These are phyloP conservation scores for Crassisporium funariophilum DNA, from an alignment of 768 basidiomycete genomes.

Conservation along the genomic window DNA sequence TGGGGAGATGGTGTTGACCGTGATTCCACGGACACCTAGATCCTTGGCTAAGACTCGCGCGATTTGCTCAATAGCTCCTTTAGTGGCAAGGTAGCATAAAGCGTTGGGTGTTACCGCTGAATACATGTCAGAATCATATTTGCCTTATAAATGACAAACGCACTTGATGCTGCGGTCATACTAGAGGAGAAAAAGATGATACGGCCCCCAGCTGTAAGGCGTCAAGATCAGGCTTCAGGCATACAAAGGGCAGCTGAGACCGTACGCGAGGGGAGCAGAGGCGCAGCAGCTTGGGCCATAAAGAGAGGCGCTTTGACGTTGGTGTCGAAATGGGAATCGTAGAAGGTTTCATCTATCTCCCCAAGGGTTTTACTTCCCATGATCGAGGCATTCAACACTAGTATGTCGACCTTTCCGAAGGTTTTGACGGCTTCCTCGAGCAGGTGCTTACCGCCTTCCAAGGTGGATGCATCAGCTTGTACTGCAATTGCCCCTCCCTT, in stretches of 20 bases:
- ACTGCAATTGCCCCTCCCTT: conserved; percentile 51
- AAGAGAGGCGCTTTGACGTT: conserved; percentile 66
- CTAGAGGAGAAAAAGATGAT: conserved; percentile 61
- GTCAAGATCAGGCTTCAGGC: neutral
- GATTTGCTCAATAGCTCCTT: conserved; percentile 63
- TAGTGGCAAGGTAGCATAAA: conserved; percentile 54
- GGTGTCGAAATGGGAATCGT: conserved; percentile 50
- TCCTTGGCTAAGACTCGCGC: conserved; percentile 60
- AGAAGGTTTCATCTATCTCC: conserved; percentile 54
- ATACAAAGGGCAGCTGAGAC: neutral
- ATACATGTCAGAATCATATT: neutral
- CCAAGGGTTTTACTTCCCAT: conserved; percentile 54
- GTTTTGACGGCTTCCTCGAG: conserved; percentile 49
- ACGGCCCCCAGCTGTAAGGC: conserved; percentile 46
- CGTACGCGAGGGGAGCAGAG: conserved; percentile 46
- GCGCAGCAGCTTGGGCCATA: conserved; percentile 48
- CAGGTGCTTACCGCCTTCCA: conserved; percentile 48
- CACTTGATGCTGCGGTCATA: conserved; percentile 44
- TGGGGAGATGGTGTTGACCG: conserved; percentile 58
- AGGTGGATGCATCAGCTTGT: conserved; percentile 52
- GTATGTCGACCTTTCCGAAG: conserved; percentile 57
- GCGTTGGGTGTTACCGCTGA: conserved; percentile 46
- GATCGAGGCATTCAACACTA: conserved; percentile 60
- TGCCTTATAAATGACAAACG: conserved; percentile 8
- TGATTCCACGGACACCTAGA: conserved; percentile 53